Percentiles rank a stretch among this genome's conserved stretches.
Evolutionary conservation across 148 eudicot species (phyloP).

Genomic region (Fagopyrum esculentum): DNA sequence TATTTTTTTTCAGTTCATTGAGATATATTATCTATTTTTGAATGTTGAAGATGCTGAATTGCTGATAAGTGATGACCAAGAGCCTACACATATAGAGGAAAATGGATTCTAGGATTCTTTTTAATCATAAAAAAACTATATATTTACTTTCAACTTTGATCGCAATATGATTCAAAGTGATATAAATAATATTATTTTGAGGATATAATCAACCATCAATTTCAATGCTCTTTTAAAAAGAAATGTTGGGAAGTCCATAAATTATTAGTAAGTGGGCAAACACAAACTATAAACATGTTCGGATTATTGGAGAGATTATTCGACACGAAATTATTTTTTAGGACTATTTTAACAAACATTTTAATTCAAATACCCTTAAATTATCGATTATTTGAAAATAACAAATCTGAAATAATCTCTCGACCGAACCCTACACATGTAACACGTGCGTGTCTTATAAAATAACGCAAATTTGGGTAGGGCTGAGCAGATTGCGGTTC

Average conservation of each 20-base stretch:
- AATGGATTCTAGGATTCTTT: neutral
- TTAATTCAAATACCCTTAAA: too few relatives aligned
- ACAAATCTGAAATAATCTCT: too few relatives aligned
- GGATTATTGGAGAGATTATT: too few relatives aligned
- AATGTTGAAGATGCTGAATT: too few relatives aligned
- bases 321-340: too few relatives aligned
- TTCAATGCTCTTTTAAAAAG: neutral
- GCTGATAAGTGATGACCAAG: neutral
- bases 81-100: neutral
- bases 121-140: neutral
- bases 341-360: too few relatives aligned
- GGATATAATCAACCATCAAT: slow-evolving; percentile 3
- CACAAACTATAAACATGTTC: neutral
- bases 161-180: neutral
- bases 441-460: too few relatives aligned
- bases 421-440: too few relatives aligned
- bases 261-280: neutral
- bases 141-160: neutral
- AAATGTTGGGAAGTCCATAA: neutral
- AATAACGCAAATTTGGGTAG: too few relatives aligned
- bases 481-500: too few relatives aligned
- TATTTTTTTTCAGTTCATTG: neutral
- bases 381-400: too few relatives aligned
- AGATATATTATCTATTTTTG: neutral
- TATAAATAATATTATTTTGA: neutral